Percentiles rank a stretch among this genome's conserved stretches.
These are phyloP conservation scores for Venturiaceae sp. DNA, from an alignment of 2,329 filamentous ascomycete genomes.

Conservation along the genomic window DNA sequence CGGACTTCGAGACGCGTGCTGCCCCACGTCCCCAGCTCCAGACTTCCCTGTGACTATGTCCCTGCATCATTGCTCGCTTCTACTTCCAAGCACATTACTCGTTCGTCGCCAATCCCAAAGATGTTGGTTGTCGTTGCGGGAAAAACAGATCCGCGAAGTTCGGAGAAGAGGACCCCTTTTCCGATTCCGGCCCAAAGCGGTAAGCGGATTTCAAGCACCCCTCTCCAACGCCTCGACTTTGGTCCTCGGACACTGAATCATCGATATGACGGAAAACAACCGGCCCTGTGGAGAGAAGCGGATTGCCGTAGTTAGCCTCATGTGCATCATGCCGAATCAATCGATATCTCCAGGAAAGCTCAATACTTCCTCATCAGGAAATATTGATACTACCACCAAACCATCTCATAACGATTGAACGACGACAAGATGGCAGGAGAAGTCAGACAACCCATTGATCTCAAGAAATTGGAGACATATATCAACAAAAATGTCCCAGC, in stretches of 20 bases:
- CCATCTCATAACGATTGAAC: neutral
- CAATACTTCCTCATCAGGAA: neutral
- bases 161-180: neutral
- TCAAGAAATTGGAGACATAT: slow-evolving; percentile 63
- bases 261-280: neutral
- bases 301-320: neutral
- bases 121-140: neutral
- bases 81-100: neutral
- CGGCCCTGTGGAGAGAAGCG: neutral
- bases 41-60: neutral
- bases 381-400: neutral
- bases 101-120: neutral
- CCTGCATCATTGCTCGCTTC: neutral
- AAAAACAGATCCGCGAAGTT: neutral
- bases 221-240: neutral
- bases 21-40: neutral
- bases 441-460: slow-evolving; percentile 76
- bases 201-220: neutral
- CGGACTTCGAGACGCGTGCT: neutral
- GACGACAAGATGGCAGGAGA: slow-evolving; percentile 56
- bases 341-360: neutral
- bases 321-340: neutral
- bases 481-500: slow-evolving; percentile 61
- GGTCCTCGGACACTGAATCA: neutral
- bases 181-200: neutral